Percentiles rank a stretch among this genome's conserved stretches.
Evolutionary conservation across 768 basidiomycete genomes (phyloP).

Genomic region (Mycena galericulata): DNA sequence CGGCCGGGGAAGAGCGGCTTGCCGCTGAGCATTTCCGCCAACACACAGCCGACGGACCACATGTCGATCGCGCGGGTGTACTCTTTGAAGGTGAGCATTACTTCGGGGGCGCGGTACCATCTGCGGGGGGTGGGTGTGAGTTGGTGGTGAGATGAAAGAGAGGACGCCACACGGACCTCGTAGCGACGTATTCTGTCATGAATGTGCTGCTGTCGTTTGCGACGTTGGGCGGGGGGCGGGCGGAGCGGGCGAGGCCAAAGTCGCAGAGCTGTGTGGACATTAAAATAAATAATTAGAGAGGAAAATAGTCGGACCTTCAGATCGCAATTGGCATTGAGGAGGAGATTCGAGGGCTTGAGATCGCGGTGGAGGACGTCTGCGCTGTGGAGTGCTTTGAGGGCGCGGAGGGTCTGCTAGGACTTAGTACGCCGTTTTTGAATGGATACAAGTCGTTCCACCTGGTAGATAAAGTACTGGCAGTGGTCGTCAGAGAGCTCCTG

Average conservation of each 20-base stretch:
- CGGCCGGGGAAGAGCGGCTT: constrained; percentile 95
- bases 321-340: constrained; percentile 97
- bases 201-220: constrained; percentile 83
- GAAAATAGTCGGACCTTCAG: constrained; percentile 70
- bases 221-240: constrained; percentile 77
- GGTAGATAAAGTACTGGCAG: constrained; percentile 97
- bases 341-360: constrained; percentile 94
- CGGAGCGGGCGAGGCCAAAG: constrained; percentile 89
- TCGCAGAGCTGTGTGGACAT: constrained; percentile 71
- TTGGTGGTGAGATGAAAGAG: too few species aligned
- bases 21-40: constrained; percentile 94
- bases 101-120: constrained; percentile 98
- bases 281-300: neutral
- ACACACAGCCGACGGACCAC: constrained; percentile 88
- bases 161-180: constrained; percentile 75
- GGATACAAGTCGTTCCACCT: constrained; percentile 64
- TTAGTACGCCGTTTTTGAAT: too few species aligned
- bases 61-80: constrained; percentile 77
- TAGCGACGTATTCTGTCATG: constrained; percentile 96
- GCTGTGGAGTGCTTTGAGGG: constrained; percentile 93
- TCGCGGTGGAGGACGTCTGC: constrained; percentile 97
- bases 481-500: constrained; percentile 96
- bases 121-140: constrained; percentile 57
- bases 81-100: constrained; percentile 88
- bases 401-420: constrained; percentile 78